Evolutionary conservation across 2,329 filamentous ascomycete genomes (phyloP).

Genomic region (Colletotrichum sp.): DNA sequence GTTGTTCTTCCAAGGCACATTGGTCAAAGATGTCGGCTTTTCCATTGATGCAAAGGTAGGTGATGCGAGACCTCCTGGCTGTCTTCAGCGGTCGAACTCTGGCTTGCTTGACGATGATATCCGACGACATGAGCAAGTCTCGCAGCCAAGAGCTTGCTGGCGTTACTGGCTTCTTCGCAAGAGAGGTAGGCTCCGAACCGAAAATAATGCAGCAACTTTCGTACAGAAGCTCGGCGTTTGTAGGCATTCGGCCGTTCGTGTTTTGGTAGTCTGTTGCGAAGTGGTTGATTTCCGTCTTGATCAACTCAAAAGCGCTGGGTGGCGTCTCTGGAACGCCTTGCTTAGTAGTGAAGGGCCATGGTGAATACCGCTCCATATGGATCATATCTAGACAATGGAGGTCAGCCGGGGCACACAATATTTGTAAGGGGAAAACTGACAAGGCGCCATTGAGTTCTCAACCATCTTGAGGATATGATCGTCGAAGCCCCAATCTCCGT

Average conservation of each 20-base stretch:
- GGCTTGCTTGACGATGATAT: constrained; percentile 22
- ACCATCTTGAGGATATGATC: constrained; percentile 36
- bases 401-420: neutral
- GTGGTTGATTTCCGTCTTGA: constrained; percentile 11
- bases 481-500: constrained; percentile 45
- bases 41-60: constrained; percentile 15
- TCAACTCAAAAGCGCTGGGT: constrained; percentile 11
- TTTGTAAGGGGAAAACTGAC: constrained; percentile 2
- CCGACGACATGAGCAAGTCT: constrained; percentile 24
- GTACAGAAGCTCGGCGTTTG: constrained; percentile 9
- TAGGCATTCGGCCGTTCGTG: neutral
- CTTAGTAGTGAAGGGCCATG: constrained; percentile 33
- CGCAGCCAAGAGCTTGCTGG: constrained; percentile 28
- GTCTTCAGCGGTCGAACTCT: neutral
- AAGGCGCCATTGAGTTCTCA: constrained; percentile 44
- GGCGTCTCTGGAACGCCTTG: constrained; percentile 20
- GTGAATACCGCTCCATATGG: constrained; percentile 38
- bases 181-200: constrained; percentile 16
- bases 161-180: constrained; percentile 16
- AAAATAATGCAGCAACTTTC: constrained; percentile 23
- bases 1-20: constrained; percentile 8
- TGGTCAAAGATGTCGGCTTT: constrained; percentile 14
- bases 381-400: constrained; percentile 33
- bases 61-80: neutral
- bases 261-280: neutral